Evolutionary conservation across 805 yeast genomes (phyloP), one percentile per base, ranked within the genome.

Genomic region (Candida insectorum): DNA sequence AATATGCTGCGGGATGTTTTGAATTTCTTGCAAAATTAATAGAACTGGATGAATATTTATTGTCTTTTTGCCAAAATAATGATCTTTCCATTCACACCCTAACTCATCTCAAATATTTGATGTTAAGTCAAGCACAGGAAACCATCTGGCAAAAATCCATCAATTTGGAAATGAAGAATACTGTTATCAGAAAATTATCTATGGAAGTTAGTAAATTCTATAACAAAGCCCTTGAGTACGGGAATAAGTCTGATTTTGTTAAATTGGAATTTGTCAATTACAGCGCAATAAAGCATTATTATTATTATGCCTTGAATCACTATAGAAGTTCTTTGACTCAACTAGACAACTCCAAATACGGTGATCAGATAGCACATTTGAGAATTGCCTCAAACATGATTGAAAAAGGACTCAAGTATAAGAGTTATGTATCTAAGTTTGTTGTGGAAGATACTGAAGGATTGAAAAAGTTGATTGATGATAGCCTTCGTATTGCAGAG

Each of bases 51-150:
- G 21, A 30, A 5, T 13, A 13, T n/a, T 10, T 19, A 23, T 18
- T 24, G 14, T 8, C 23, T 20, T 37, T 22, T 12, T 30, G 12
- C 11, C 16, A 12, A 16, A 28, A 24, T 33, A 27, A 20, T 13
- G 46, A 43, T 16, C 56, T 85, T 11, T 76, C 75, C 24, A 26
- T 37, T 1, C 67, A 68, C 9, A 75, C 85, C 0, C 47, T 83
- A 7, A 57, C 62, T 9, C 63, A 79, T 12, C 58, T 88, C 33
- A 57, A 68, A 23, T 44, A 52, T 9, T 49, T 87, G 22, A 74
- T 75, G 75, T 51, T 84, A 24, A 93, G 95, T 0, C 95, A 86
- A 48, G 93, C 95, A 0, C 96, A 88, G 56, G 96, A 89, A 50
- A 70, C 77, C 9, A 77, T 82, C 31, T 88, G 96, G 96, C 77